Conservation (phyloP, 2,329 filamentous ascomycete species). For the Pseudogymnoascus sp. region DNA sequence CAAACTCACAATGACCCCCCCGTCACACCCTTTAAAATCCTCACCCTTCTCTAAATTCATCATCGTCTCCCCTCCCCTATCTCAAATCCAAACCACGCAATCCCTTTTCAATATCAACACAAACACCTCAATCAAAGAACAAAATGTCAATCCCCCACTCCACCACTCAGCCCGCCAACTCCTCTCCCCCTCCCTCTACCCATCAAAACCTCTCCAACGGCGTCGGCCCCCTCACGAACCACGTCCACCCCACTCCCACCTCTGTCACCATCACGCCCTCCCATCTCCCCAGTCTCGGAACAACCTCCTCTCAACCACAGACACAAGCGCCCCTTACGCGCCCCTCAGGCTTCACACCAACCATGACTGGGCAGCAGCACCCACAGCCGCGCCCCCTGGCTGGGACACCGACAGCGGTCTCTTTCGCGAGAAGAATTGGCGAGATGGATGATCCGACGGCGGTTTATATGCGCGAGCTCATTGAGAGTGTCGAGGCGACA, state of each 20-base stretch:
- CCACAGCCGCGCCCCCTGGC: conserved; percentile 18
- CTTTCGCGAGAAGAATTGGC: neutral
- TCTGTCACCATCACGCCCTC: neutral
- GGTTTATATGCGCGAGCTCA: neutral
- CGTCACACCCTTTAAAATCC: neutral
- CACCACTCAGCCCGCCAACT: neutral
- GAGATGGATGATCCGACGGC: neutral
- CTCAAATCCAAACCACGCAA: neutral
- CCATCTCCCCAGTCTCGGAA: neutral
- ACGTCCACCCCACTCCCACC: neutral
- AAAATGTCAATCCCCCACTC: neutral
- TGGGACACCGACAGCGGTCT: conserved; percentile 20
- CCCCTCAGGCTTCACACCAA: neutral
- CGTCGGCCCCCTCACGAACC: neutral
- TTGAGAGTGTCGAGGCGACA: neutral
- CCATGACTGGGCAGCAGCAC: neutral
- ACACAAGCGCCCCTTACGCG: neutral
- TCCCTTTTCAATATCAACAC: neutral
- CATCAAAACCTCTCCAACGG: neutral
- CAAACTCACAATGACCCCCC: neutral
- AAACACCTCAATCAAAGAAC: neutral
- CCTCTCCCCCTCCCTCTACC: neutral
- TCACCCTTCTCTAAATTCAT: neutral
- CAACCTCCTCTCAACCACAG: neutral
- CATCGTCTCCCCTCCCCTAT: neutral